phyloP scores from a whole-genome alignment of 495 filamentous ascomycete genomes.

The Aspergillus biplanus region DNA sequence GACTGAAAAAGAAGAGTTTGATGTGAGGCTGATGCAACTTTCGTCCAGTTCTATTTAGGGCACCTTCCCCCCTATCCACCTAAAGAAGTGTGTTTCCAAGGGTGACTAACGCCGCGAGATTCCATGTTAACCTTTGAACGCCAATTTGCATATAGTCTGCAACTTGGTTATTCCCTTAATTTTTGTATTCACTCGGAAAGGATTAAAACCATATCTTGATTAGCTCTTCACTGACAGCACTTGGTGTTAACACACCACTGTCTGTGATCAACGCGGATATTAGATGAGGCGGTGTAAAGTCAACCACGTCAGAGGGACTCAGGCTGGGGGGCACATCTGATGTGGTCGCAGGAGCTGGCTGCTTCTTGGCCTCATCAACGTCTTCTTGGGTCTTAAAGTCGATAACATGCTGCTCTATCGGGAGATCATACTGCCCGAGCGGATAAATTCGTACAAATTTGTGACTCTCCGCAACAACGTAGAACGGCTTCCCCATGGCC shows the following conservation, averaged over 20 bases:
- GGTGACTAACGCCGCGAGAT: too few relatives aligned
- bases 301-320: slow-evolving; percentile 61
- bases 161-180: neutral
- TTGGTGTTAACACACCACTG: slow-evolving; percentile 72
- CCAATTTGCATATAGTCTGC: neutral
- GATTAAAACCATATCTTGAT: slow-evolving; percentile 77
- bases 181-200: neutral
- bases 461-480: slow-evolving; percentile 92
- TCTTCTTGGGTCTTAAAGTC: slow-evolving; percentile 64
- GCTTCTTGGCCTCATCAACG: slow-evolving; percentile 44
- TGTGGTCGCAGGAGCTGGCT: slow-evolving; percentile 7
- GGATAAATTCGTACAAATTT: slow-evolving; percentile 89
- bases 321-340: neutral
- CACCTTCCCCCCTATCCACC: too few relatives aligned
- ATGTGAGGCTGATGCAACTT: too few relatives aligned
- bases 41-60: too few relatives aligned
- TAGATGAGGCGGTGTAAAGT: slow-evolving; percentile 84
- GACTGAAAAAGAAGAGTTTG: too few relatives aligned
- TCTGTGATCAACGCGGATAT: slow-evolving; percentile 83
- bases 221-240: slow-evolving; percentile 75
- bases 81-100: too few relatives aligned
- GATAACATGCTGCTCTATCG: slow-evolving; percentile 74
- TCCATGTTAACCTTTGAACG: neutral
- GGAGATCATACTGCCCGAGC: slow-evolving; percentile 75
- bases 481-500: slow-evolving; percentile 77